Evolutionary conservation across 2,329 filamentous ascomycete species (phyloP).

Genomic region (Teratosphaeria epicoccoides): DNA sequence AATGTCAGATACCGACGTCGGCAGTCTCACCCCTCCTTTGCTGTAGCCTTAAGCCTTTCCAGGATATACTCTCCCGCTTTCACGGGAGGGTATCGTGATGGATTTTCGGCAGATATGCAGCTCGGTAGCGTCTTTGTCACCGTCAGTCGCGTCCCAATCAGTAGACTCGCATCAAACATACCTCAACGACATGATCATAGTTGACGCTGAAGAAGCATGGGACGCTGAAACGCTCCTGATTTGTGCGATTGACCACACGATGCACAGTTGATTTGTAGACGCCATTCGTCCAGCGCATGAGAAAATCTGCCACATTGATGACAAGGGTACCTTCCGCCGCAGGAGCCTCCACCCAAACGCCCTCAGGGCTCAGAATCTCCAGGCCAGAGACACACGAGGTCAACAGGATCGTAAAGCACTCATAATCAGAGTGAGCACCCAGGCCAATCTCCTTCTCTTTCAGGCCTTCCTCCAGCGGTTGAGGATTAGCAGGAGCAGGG

Average conservation of each 20-base stretch:
- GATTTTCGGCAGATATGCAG: constrained; percentile 26
- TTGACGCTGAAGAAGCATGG: constrained; percentile 40
- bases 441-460: constrained; percentile 27
- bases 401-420: constrained; percentile 23
- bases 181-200: constrained; percentile 30
- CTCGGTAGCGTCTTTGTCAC: constrained; percentile 25
- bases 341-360: constrained; percentile 35
- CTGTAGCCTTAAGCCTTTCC: constrained; percentile 19
- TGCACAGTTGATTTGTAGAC: constrained; percentile 36
- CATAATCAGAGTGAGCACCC: constrained; percentile 27
- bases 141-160: background rate
- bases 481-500: constrained; percentile 21
- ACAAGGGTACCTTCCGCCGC: constrained; percentile 28
- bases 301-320: constrained; percentile 38
- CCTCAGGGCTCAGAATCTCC: constrained; percentile 26
- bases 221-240: constrained; percentile 31
- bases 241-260: constrained; percentile 35
- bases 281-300: constrained; percentile 39
- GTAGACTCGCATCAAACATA: constrained; percentile 2
- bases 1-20: background rate
- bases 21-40: background rate
- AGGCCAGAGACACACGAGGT: constrained; percentile 18
- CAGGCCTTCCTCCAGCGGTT: constrained; percentile 7
- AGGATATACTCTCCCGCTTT: constrained; percentile 31
- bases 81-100: constrained; percentile 27